Evolutionary conservation across 2,329 filamentous ascomycete species (phyloP), one percentile per base, ranked within the genome.

Genomic region (Xylaria sp.): DNA sequence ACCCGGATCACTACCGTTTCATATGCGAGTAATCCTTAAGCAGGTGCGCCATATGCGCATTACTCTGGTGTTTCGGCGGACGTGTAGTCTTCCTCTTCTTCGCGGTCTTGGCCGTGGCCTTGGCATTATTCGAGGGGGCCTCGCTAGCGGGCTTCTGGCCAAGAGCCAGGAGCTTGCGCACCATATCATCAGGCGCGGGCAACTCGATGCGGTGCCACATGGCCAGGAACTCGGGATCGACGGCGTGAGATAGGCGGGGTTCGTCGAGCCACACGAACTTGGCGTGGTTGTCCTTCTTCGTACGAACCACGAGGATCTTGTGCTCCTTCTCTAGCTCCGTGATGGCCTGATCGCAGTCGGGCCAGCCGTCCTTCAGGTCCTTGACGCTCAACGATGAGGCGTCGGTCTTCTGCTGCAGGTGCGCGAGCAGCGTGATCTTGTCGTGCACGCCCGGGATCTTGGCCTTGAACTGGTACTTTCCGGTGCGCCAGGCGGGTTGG

Each of bases 291-390:
- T 98, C 95, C 83, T 98, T 98, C 82, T 96, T 97, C 64, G 94
- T 94, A 69, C 94, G 89, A 24, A 93, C 92, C 5, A 98, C 93
- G 42, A 98, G 85, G 54, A 98, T 85, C 79, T 91, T 91, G 76
- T 94, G 91, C 78, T 92, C 88, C 48, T 81, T 82, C 82, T 98
- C 95, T 60, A 99, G 86, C 73, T 88, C 85, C 70, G 92, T 88
- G 78, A 99, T 92, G 9, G 92, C 88, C 21, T 91, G 88, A 69
- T 94, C 90, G 76, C 93, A 97, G 75, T 91, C 90, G 27, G 91
- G 90, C 96, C 96, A 99, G 71, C 96, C 96, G 78, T 99, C 96
- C 81, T 97, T 97, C 69, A 99, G 87, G 75, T 98, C 94, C 79
- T 93, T 94, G 70, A 98, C 93, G 45, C 86, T 86, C 63, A 98